A percentile compares a stretch with the other conserved stretches of the same genome.
phyloP scores from a whole-genome alignment of 441 rosid species.

The Flueggea neowawraea region DNA sequence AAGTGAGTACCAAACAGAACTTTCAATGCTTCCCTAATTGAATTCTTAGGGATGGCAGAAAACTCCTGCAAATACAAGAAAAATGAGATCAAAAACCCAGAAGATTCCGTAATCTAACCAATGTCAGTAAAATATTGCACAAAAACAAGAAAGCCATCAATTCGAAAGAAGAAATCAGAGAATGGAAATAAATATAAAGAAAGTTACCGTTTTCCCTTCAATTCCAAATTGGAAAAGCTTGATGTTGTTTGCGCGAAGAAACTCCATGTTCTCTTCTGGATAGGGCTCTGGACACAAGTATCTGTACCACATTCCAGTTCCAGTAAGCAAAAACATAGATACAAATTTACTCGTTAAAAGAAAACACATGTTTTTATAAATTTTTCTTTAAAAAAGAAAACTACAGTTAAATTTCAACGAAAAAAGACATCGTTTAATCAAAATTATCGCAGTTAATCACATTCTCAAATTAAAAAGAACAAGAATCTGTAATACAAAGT shows the following conservation, averaged over 20 bases:
- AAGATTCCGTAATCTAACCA: background rate
- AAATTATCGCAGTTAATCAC: too few relatives aligned
- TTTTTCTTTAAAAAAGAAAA: too few relatives aligned
- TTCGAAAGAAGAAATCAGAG: background rate
- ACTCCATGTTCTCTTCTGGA: constrained; percentile 71
- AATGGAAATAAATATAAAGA: background rate
- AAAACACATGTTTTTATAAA: background rate
- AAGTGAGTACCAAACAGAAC: constrained; percentile 61
- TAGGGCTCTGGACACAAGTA: constrained; percentile 88
- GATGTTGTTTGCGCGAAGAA: constrained; percentile 51
- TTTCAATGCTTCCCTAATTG: constrained; percentile 67
- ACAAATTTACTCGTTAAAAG: background rate
- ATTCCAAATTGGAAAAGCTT: constrained; percentile 81
- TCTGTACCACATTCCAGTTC: constrained; percentile 31
- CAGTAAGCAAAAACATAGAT: background rate
- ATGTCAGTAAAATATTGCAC: background rate
- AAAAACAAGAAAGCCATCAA: constrained; percentile 3
- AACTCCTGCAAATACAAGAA: constrained; percentile 48
- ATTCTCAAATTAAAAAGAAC: too few relatives aligned
- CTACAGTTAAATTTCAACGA: too few relatives aligned
- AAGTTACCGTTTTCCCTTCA: constrained; percentile 69
- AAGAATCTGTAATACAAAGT: too few relatives aligned
- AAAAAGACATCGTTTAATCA: too few relatives aligned
- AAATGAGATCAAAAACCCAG: background rate
- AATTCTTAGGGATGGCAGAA: constrained; percentile 48